phyloP scores from a whole-genome alignment of 2,329 filamentous ascomycete species.

The Penicillium palitans region DNA sequence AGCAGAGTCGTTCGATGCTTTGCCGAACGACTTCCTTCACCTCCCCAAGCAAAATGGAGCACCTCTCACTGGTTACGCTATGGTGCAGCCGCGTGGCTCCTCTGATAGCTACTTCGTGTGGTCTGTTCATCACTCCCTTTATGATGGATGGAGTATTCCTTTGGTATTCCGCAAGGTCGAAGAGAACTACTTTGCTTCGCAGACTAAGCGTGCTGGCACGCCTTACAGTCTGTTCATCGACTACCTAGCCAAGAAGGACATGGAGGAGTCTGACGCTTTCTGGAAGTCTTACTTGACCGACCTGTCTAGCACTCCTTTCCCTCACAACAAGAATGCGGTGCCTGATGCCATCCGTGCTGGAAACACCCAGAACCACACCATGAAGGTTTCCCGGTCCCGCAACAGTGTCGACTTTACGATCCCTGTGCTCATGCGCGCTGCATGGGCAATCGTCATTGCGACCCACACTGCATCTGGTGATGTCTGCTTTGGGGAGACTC shows the following conservation, averaged over 20 bases:
- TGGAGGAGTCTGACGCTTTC: constrained; percentile 32
- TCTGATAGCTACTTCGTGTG: constrained; percentile 46
- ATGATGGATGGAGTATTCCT: constrained; percentile 51
- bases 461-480: constrained; percentile 50
- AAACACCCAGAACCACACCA: constrained; percentile 27
- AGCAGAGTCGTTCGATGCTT: constrained; percentile 28
- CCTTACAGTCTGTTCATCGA: constrained; percentile 36
- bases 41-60: constrained; percentile 39
- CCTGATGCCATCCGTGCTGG: constrained; percentile 25
- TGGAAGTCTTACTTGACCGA: constrained; percentile 35
- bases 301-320: constrained; percentile 33
- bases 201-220: constrained; percentile 12
- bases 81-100: constrained; percentile 31
- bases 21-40: constrained; percentile 27
- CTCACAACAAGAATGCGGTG: constrained; percentile 25
- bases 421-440: constrained; percentile 53
- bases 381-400: constrained; percentile 23
- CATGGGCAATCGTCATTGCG: constrained; percentile 54
- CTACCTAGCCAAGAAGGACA: constrained; percentile 31
- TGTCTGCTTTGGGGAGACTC: constrained; percentile 56
- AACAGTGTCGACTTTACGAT: constrained; percentile 41
- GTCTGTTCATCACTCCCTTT: constrained; percentile 54
- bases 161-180: constrained; percentile 41
- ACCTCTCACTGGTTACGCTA: constrained; percentile 36
- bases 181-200: constrained; percentile 32